Evolutionary conservation across 768 basidiomycete species (phyloP).

Genomic region (Boletus reticuloceps): DNA sequence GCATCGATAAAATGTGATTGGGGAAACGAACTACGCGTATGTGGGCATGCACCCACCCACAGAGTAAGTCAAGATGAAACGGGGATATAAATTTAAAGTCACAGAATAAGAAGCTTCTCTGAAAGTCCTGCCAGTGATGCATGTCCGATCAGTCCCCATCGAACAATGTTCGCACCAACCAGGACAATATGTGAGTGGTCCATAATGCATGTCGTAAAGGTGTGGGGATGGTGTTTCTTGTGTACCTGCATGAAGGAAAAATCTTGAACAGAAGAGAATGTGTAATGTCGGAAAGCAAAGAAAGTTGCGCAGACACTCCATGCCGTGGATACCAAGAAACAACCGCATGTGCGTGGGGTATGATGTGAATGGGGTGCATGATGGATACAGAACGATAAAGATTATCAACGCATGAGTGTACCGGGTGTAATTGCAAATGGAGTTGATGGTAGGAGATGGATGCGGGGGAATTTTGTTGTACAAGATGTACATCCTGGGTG

Average conservation of each 20-base stretch:
- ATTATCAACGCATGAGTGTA: conserved; percentile 29
- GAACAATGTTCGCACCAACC: conserved; percentile 16
- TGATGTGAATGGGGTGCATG: conserved; percentile 26
- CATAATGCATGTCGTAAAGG: conserved; percentile 29
- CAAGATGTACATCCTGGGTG: conserved; percentile 19
- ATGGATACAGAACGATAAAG: conserved; percentile 35
- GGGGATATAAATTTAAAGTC: conserved; percentile 19
- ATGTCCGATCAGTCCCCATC: conserved; percentile 14
- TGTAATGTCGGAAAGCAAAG: conserved; percentile 8
- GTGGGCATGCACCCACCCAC: conserved; percentile 3
- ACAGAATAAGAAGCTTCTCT: conserved; percentile 21
- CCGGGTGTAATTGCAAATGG: conserved; percentile 23
- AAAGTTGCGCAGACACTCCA: conserved; percentile 16
- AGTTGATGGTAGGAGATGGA: conserved; percentile 8
- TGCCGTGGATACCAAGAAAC: conserved; percentile 14
- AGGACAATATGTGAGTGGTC: conserved; percentile 26
- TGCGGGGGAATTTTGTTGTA: conserved; percentile 17
- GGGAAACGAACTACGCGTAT: background rate
- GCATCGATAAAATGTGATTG: conserved; percentile 7
- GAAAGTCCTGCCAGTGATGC: conserved; percentile 20
- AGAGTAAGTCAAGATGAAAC: conserved; percentile 3
- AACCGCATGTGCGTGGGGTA: conserved; percentile 22
- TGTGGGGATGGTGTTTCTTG: conserved; percentile 18
- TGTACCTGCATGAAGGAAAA: conserved; percentile 18
- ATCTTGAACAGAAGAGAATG: conserved; percentile 10